phyloP scores from a whole-genome alignment of 1,284 basidiomycete species.

The Pseudozyma hubeiensis region DNA sequence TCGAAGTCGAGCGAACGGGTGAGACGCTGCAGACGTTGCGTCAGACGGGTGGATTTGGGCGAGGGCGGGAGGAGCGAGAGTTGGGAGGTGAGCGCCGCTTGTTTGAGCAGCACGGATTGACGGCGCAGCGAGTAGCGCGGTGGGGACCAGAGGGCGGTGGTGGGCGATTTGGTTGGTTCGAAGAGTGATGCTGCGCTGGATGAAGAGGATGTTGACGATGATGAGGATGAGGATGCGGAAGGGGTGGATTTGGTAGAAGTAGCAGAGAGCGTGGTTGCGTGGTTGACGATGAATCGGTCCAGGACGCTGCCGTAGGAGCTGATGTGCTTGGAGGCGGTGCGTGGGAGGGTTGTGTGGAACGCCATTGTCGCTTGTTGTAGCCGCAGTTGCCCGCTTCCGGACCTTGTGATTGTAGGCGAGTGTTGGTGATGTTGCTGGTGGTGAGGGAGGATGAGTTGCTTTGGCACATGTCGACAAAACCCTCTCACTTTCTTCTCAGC shows the following conservation, averaged over 20 bases:
- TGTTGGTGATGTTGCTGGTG: background rate
- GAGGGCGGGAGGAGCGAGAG: constrained; percentile 27
- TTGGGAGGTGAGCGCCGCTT: constrained; percentile 25
- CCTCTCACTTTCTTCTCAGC: too few relatives aligned
- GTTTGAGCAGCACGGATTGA: constrained; percentile 49
- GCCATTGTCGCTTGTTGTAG: constrained; percentile 12
- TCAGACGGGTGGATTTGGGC: constrained; percentile 25
- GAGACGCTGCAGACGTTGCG: constrained; percentile 27
- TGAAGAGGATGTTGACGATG: background rate
- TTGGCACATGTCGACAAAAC: too few relatives aligned
- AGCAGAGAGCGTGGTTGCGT: constrained; percentile 7
- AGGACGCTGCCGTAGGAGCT: constrained; percentile 27
- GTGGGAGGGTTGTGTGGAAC: constrained; percentile 12
- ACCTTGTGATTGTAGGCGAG: too few relatives aligned
- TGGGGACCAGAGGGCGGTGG: constrained; percentile 51
- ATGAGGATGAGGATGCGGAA: background rate
- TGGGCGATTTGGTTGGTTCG: constrained; percentile 20
- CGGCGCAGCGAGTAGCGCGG: constrained; percentile 51
- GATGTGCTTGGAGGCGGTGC: constrained; percentile 25
- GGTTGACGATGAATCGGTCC: constrained; percentile 30
- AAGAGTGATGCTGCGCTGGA: constrained; percentile 17
- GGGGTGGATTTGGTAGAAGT: constrained; percentile 1
- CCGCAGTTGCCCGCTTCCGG: too few relatives aligned
- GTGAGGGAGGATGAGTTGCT: background rate
- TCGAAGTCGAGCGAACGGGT: constrained; percentile 26